A percentile compares a stretch with the other conserved stretches of the same genome.
Evolutionary conservation across 192 early-diverging fungal species (phyloP).

Genomic region (Pilobolus umbonatus): DNA sequence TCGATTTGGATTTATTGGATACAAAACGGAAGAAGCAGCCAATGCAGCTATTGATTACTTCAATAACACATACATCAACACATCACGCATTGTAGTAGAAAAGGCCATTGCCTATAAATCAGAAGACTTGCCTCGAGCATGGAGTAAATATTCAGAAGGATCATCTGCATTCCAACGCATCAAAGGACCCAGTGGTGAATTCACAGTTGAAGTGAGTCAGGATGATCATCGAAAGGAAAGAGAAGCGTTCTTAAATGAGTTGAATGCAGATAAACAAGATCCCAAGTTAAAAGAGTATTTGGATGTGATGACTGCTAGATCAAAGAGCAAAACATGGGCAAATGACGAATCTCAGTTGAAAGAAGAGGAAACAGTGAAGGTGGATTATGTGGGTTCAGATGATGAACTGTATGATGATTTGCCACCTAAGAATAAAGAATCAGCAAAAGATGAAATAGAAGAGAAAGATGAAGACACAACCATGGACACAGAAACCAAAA

Average conservation of each 20-base stretch:
- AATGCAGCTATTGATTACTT: slow-evolving; percentile 77
- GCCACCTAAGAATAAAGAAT: slow-evolving; percentile 34
- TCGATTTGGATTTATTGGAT: slow-evolving; percentile 92
- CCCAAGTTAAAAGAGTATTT: slow-evolving; percentile 85
- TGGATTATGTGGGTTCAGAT: slow-evolving; percentile 55
- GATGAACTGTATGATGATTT: slow-evolving; percentile 72
- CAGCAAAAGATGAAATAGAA: slow-evolving; percentile 20
- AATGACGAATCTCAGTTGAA: slow-evolving; percentile 72
- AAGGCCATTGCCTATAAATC: slow-evolving; percentile 87
- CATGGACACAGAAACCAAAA: slow-evolving; percentile 3
- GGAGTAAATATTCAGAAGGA: slow-evolving; percentile 86
- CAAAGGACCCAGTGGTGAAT: slow-evolving; percentile 27
- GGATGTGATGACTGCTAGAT: slow-evolving; percentile 83
- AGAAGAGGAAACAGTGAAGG: slow-evolving; percentile 16
- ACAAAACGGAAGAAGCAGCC: slow-evolving; percentile 82
- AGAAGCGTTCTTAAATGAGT: slow-evolving; percentile 39
- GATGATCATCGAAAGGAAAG: slow-evolving; percentile 38
- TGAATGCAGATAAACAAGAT: slow-evolving; percentile 64
- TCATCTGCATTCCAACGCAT: slow-evolving; percentile 68
- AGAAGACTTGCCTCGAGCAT: slow-evolving; percentile 75
- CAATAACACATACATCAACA: slow-evolving; percentile 90
- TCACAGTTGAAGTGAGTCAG: slow-evolving; percentile 34
- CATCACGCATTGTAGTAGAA: slow-evolving; percentile 82
- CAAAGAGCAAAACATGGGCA: slow-evolving; percentile 77
- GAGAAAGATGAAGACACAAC: slow-evolving; percentile 17